phyloP scores from a whole-genome alignment of 2,329 filamentous ascomycete species.

The Apiospora kogelbergensis region DNA sequence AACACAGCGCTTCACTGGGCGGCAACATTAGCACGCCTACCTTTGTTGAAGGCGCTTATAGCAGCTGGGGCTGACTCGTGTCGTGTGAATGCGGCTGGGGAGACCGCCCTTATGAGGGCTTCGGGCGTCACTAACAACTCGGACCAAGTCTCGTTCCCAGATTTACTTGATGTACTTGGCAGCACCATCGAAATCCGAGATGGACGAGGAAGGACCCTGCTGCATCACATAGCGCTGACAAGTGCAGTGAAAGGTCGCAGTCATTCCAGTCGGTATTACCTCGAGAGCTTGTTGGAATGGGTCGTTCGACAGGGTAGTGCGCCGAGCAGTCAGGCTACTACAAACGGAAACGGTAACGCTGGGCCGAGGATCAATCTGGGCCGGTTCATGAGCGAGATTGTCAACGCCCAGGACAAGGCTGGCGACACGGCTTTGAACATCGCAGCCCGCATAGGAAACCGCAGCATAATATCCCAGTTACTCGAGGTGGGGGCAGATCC shows the following conservation, averaged over 20 bases:
- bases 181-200: conserved; percentile 90
- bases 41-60: conserved; percentile 78
- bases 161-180: conserved; percentile 84
- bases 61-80: conserved; percentile 83
- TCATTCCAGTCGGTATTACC: conserved; percentile 89
- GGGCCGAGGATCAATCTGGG: conserved; percentile 78
- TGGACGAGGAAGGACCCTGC: conserved; percentile 82
- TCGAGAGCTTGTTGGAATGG: conserved; percentile 92
- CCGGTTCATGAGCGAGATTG: conserved; percentile 94
- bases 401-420: conserved; percentile 90
- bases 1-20: conserved; percentile 97
- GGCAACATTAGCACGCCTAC: conserved; percentile 83
- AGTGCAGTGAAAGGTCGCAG: conserved; percentile 93
- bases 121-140: conserved; percentile 93
- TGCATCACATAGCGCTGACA: conserved; percentile 95
- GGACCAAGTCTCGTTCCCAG: conserved; percentile 86
- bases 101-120: conserved; percentile 90
- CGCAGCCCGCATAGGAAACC: conserved; percentile 87
- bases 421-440: conserved; percentile 95
- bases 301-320: conserved; percentile 81
- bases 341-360: conserved; percentile 31
- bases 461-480: conserved; percentile 94
- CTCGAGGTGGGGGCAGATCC: conserved; percentile 93
- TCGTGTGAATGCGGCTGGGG: conserved; percentile 83
- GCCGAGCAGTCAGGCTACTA: conserved; percentile 48